Evolutionary conservation across 2,329 filamentous ascomycete genomes (phyloP).

Genomic region (Aspergillus amoenus): DNA sequence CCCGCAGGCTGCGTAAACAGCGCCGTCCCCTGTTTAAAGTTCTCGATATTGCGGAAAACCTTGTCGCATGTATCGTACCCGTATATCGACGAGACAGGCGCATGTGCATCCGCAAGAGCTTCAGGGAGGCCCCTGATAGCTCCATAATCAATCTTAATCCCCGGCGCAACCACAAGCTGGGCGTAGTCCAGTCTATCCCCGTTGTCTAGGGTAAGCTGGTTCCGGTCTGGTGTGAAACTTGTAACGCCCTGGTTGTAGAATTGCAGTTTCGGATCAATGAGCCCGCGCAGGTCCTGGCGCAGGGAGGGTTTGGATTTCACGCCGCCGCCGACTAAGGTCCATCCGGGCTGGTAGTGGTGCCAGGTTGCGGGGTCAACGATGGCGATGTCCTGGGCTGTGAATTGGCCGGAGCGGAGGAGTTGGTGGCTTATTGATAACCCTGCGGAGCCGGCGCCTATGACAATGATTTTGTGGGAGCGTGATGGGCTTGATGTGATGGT

Average conservation of each 20-base stretch:
- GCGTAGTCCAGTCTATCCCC: conserved; percentile 61
- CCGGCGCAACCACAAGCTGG: conserved; percentile 63
- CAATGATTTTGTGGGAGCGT: conserved; percentile 59
- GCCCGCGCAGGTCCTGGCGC: conserved; percentile 48
- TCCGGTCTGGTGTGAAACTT: conserved; percentile 56
- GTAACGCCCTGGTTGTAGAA: conserved; percentile 57
- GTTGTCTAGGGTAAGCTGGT: conserved; percentile 55
- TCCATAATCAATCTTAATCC: conserved; percentile 53
- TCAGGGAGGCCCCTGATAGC: conserved; percentile 59
- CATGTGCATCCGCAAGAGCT: conserved; percentile 50
- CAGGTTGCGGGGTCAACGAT: conserved; percentile 62
- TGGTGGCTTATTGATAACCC: conserved; percentile 67
- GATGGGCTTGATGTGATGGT: no score
- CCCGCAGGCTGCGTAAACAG: conserved; percentile 62
- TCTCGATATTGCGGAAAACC: conserved; percentile 50
- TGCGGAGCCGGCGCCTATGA: conserved; percentile 66
- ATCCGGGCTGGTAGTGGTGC: conserved; percentile 70
- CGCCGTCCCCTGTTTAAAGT: conserved; percentile 51
- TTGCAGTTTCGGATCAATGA: conserved; percentile 62
- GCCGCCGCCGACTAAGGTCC: conserved; percentile 67
- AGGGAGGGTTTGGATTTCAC: conserved; percentile 57
- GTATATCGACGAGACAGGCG: conserved; percentile 58
- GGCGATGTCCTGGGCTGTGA: conserved; percentile 61
- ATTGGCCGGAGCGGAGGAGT: conserved; percentile 60
- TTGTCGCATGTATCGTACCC: conserved; percentile 58